Evolutionary conservation across 306 rosid species (phyloP), one percentile per base, ranked within the genome.

Genomic region (Rosa persica): DNA sequence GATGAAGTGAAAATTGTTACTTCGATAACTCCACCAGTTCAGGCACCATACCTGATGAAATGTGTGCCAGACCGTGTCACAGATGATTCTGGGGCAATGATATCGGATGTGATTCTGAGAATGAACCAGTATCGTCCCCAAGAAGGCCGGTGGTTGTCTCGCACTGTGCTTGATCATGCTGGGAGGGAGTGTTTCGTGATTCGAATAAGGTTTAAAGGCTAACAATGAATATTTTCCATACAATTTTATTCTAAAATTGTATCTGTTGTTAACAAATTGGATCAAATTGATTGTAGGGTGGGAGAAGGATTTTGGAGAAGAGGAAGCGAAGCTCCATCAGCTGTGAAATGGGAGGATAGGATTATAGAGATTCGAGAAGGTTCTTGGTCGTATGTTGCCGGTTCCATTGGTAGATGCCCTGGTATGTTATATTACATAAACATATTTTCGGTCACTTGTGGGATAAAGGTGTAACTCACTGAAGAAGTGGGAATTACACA

Each of bases 271-370:
- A 17, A 62, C 5, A 10, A 70, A 38, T 43, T 36, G 80, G 60
- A 67, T 73, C 44, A 12, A 55, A 60, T 81, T 57, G 82, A 77
- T 70, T 85, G 67, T 80, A 95, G 98, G 88, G 83, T 92, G 52
- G 98, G 92, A 80, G 90, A 84, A 74, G 97, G 98, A 38, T 88
- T 92, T 85, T 95, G 98, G 98, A 95, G 98, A 76, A 89, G 97
- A 89, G 97, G 98, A 61, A 89, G 85, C 20, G 97, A 95, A 91
- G 79, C 76, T 64, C 98, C 98, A 47, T 77, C 91, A 16, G 83
- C 83, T 42, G 93, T 92, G 81, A 92, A 95, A 84, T 89, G 97
- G 97, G 98, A 92, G 78, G 93, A 90, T 27, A 82, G 93, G 84
- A 88, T 95, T 70, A 86, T 91, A 62, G 98, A 95, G 88, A 91